phyloP scores from a whole-genome alignment of 208 protist species.

The Leishmania gerbilli region DNA sequence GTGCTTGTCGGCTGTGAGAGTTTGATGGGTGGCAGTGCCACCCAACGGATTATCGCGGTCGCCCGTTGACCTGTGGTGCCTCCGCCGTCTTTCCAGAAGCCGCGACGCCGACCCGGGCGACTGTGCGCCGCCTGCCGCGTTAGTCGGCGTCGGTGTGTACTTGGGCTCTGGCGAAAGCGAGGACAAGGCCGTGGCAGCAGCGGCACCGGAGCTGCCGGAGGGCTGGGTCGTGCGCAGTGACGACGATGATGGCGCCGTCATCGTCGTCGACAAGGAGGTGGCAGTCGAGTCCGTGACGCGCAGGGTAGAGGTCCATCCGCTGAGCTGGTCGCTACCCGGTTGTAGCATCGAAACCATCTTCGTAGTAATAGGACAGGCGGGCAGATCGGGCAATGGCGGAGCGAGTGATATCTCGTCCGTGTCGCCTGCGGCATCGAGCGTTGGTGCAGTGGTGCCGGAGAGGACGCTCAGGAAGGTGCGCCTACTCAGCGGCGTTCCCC shows the following conservation, averaged over 20 bases:
- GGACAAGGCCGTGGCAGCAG: background rate
- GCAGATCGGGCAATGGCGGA: too few relatives aligned
- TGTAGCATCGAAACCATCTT: background rate
- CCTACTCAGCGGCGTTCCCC: background rate
- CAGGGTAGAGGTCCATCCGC: background rate
- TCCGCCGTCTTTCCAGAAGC: too few relatives aligned
- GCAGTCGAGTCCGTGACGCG: background rate
- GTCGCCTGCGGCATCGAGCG: background rate
- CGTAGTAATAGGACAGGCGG: background rate
- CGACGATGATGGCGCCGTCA: background rate
- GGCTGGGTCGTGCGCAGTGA: background rate
- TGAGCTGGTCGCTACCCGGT: background rate
- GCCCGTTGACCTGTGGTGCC: background rate
- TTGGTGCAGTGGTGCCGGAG: background rate
- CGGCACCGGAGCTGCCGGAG: background rate
- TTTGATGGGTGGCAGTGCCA: background rate
- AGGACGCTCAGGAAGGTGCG: constrained; percentile 16
- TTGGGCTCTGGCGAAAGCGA: background rate
- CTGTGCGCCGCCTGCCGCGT: background rate
- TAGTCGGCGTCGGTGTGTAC: background rate
- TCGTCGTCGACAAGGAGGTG: background rate
- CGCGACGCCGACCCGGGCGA: background rate
- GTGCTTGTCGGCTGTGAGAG: background rate
- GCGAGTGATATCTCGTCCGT: background rate
- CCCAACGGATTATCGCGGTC: background rate